These are phyloP conservation scores for Wickerhamomyces chambardii DNA, from an alignment of 805 yeast species.

Conservation along the genomic window DNA sequence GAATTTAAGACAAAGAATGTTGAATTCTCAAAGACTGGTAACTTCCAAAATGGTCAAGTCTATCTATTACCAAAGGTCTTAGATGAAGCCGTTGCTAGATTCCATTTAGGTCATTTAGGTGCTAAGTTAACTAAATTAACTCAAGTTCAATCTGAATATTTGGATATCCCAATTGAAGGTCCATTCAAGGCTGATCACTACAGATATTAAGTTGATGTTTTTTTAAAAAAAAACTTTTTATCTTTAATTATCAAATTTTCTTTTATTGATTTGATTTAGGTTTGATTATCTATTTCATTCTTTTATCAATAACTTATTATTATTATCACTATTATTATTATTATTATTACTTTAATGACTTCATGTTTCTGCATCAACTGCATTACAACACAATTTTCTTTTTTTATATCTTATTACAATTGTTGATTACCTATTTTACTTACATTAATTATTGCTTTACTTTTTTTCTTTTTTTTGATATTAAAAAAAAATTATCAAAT, in stretches of 20 bases:
- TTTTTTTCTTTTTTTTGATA: slow-evolving; percentile 3
- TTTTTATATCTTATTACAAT: background rate
- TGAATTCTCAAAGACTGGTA: slow-evolving; percentile 90
- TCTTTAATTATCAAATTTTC: too few relatives aligned
- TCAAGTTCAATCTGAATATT: slow-evolving; percentile 83
- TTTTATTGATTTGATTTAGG: too few relatives aligned
- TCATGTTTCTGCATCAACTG: slow-evolving; percentile 16
- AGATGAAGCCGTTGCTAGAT: slow-evolving; percentile 97
- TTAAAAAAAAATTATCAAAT: slow-evolving; percentile 1
- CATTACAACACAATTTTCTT: slow-evolving; percentile 4
- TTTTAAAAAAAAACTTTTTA: background rate
- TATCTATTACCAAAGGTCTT: slow-evolving; percentile 95
- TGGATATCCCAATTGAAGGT: slow-evolving; percentile 86
- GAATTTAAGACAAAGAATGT: slow-evolving; percentile 73
- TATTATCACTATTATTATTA: too few relatives aligned
- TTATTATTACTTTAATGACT: too few relatives aligned
- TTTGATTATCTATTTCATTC: too few relatives aligned
- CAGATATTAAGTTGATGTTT: slow-evolving; percentile 66
- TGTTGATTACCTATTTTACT: background rate
- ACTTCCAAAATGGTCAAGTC: slow-evolving; percentile 77
- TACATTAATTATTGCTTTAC: background rate
- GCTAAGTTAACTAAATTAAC: slow-evolving; percentile 76
- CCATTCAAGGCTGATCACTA: slow-evolving; percentile 97
- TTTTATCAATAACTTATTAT: too few relatives aligned
- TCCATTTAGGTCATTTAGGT: slow-evolving; percentile 92